A percentile compares a stretch with the other conserved stretches of the same genome.
phyloP scores from a whole-genome alignment of 78 protist genomes.

The Chrysochromulina parva region DNA sequence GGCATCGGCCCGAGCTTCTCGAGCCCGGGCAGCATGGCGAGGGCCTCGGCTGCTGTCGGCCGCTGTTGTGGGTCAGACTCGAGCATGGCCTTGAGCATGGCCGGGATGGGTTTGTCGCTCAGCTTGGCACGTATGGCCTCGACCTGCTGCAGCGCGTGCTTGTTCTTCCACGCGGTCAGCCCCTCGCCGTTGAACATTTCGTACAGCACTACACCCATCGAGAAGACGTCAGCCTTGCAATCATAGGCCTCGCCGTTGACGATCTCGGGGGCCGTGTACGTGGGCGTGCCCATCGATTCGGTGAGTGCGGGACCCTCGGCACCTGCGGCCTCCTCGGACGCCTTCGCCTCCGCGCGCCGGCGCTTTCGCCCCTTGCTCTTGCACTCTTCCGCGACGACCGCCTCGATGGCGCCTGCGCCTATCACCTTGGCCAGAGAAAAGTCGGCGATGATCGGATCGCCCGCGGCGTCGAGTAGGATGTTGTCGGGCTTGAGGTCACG shows the following conservation, averaged over 20 bases:
- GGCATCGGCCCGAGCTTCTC: no score
- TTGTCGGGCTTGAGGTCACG: conserved; percentile 47
- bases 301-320: background rate
- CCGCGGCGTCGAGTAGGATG: background rate
- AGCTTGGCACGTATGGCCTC: background rate
- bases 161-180: background rate
- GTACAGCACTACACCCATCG: background rate
- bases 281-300: conserved; percentile 12
- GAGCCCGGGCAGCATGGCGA: background rate
- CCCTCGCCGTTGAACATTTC: background rate
- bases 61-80: background rate
- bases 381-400: background rate
- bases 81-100: background rate
- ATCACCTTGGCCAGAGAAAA: conserved; percentile 2
- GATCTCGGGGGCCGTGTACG: conserved; percentile 46
- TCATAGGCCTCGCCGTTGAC: background rate
- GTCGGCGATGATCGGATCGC: conserved; percentile 16
- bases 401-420: background rate
- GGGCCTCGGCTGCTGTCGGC: background rate
- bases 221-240: background rate
- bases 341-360: background rate
- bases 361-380: background rate
- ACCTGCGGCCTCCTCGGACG: background rate
- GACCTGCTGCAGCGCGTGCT: background rate
- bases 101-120: background rate